Base-by-base conservation (phyloP, 1,284 basidiomycete species). In the Leccinum griseonigrum region DNA sequence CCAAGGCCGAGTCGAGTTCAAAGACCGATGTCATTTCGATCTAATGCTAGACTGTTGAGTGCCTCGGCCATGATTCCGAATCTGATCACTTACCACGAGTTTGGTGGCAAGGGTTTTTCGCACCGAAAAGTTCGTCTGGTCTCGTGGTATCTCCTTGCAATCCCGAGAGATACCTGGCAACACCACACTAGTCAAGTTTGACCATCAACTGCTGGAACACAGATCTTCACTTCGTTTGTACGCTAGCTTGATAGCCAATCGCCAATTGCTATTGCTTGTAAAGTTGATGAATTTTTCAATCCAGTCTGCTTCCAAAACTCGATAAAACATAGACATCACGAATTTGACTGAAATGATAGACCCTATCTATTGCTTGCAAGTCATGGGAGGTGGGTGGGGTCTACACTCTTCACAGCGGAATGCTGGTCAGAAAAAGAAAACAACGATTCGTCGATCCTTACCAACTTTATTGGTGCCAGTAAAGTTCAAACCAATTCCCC, bases 241-340 rank as follows among this genome's bases (percentile, higher is more conserved):
- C 77, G 67, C 89, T 92, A 0, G 89, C 91, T 66, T 90, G 85
- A 70, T 95, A 95, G 0, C 87, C 92, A 57, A 94, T 93, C 14
- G 86, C 84, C 89, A 94, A 93, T 70, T 92, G 90, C 69, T 94
- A 92, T 68, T 93, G 92, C 73, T 95, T 95, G 75, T 94, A 94
- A 9, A 95, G 82, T 74, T 95, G 93, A 94, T 91, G 46, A 92
- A 76, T 70, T 92, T 92, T 70, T 96, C 94, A 18, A 95, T 84
- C 1, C 92, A 93, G 4, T 93, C 94, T 4, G 91, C 90, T 2
- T 90, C 92, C 14, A 97, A 81, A 11, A 97, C 80, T 48, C 94
- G 86, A 69, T 90, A 22, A 92, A 0, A 97, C 94, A 0, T 85
- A 82, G 6, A 97, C 95, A 65, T 95, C 90, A 34, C 92, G 87